phyloP scores from a whole-genome alignment of 2,329 filamentous ascomycete species.

The Xylariaceae sp. region DNA sequence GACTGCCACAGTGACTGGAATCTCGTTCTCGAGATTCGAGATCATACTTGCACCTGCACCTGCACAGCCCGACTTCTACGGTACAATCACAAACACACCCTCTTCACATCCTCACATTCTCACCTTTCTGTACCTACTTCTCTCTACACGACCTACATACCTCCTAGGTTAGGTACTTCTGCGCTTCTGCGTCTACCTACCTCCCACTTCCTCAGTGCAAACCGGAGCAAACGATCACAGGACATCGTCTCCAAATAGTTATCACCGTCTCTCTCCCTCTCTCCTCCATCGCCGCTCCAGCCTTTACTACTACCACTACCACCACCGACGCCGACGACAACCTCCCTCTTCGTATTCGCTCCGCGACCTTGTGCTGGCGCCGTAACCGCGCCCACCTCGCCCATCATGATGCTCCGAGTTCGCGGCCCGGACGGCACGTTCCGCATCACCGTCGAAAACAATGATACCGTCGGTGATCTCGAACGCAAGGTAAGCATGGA shows the following conservation, averaged over 20 bases:
- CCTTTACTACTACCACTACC: neutral
- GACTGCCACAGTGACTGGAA: too few species aligned
- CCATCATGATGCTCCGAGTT: conserved; percentile 74
- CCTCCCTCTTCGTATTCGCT: neutral
- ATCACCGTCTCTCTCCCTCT: neutral
- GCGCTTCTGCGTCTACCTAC: too few species aligned
- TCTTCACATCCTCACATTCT: too few species aligned
- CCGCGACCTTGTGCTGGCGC: neutral
- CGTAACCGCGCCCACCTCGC: neutral
- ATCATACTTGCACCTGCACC: too few species aligned
- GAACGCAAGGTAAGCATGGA: conserved; percentile 43
- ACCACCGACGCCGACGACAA: neutral
- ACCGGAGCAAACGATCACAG: too few species aligned
- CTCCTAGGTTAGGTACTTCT: too few species aligned
- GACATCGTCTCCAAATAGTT: too few species aligned
- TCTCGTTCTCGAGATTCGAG: neutral
- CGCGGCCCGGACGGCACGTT: conserved; percentile 91
- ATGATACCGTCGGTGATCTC: conserved; percentile 65
- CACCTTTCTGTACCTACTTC: too few species aligned
- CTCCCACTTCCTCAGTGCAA: too few species aligned
- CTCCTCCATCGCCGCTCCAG: neutral
- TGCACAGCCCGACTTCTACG: too few species aligned
- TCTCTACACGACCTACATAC: too few species aligned
- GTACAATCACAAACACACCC: too few species aligned
- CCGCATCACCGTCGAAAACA: conserved; percentile 71